These are phyloP conservation scores for Giardia duodenalis DNA, from an alignment of 208 protist genomes.

Conservation along the genomic window DNA sequence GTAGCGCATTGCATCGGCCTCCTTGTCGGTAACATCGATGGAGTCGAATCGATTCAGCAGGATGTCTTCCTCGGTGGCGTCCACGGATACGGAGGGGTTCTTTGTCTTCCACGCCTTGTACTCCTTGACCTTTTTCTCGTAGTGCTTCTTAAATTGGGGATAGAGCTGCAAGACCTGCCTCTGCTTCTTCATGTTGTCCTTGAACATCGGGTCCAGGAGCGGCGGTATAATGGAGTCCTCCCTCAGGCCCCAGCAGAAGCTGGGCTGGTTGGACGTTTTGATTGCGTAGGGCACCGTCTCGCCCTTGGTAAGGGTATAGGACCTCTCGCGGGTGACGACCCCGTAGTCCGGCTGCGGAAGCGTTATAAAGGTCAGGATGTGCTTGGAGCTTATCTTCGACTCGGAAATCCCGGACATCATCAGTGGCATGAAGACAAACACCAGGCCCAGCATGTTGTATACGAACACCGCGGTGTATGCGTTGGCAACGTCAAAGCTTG, in stretches of 20 bases:
- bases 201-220: neutral
- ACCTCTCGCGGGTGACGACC: neutral
- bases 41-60: neutral
- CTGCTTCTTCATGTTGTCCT: neutral
- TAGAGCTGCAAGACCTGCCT: neutral
- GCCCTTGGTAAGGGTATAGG: neutral
- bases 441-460: slow-evolving; percentile 17
- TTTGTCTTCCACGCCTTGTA: neutral
- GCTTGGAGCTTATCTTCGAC: neutral
- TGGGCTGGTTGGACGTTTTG: neutral
- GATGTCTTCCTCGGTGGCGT: neutral
- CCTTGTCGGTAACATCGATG: neutral
- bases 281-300: neutral
- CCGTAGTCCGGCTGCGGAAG: neutral
- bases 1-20: neutral
- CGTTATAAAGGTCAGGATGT: slow-evolving; percentile 30
- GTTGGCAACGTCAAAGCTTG: neutral
- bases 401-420: neutral
- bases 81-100: neutral
- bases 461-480: slow-evolving; percentile 17
- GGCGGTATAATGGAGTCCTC: neutral
- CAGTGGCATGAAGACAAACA: neutral
- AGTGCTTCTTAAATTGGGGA: neutral
- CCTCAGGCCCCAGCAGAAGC: neutral
- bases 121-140: neutral